A percentile compares a stretch with the other conserved stretches of the same genome.
These are phyloP conservation scores for Camillea tinctor DNA, from an alignment of 2,329 filamentous ascomycete species.

Conservation along the genomic window DNA sequence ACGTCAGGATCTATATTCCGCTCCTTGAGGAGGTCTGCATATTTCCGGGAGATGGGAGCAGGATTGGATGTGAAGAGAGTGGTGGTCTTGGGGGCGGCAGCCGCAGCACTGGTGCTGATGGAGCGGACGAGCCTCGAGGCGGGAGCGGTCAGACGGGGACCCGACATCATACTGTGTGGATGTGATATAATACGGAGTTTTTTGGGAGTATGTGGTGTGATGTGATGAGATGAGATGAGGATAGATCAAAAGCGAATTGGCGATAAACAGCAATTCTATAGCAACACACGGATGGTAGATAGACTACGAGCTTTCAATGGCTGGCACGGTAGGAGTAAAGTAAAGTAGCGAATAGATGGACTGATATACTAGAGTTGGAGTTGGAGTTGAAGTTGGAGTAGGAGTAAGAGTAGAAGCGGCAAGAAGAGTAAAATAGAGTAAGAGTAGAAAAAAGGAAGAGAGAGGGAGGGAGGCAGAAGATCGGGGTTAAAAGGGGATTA, in stretches of 20 bases:
- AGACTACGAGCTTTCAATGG: background rate
- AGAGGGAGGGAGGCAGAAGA: background rate
- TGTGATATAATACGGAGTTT: background rate
- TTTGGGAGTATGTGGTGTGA: background rate
- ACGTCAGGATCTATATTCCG: constrained; percentile 33
- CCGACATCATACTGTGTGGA: constrained; percentile 26
- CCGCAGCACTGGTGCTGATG: constrained; percentile 29
- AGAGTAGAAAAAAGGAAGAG: constrained; percentile 12
- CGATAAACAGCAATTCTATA: too few species aligned
- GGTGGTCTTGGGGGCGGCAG: constrained; percentile 22
- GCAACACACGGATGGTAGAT: background rate
- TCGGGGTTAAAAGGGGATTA: background rate
- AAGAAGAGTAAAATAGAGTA: constrained; percentile 11
- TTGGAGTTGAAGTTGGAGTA: too few species aligned
- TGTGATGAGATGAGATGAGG: background rate
- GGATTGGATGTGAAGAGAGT: constrained; percentile 30
- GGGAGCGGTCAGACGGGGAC: constrained; percentile 33
- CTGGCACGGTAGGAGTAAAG: background rate
- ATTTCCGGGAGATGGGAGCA: constrained; percentile 33
- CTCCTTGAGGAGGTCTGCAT: constrained; percentile 36
- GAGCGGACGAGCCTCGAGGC: constrained; percentile 31
- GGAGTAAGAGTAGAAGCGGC: background rate
- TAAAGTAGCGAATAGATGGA: constrained; percentile 1
- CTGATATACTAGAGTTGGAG: too few species aligned
- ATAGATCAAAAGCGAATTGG: background rate